Conservation (phyloP, 2,329 filamentous ascomycete species). For the Pseudogymnoascus sp. region DNA sequence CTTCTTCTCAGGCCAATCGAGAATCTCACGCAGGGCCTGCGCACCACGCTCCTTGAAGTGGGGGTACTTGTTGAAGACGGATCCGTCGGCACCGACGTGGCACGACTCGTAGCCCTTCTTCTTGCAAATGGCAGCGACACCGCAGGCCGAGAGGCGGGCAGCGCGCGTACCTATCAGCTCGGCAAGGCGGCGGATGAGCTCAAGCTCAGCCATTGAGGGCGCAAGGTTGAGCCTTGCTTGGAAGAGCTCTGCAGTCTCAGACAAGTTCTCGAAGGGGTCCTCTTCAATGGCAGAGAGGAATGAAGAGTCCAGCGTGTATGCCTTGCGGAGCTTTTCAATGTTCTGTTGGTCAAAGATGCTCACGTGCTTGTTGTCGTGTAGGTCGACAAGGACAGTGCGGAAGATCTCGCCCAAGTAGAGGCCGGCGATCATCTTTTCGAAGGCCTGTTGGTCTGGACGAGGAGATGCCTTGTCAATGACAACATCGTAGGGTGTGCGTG, state of each 20-base stretch:
- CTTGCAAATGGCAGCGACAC: conserved; percentile 90
- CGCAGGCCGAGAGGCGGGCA: conserved; percentile 85
- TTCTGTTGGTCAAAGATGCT: conserved; percentile 81
- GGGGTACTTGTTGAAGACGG: conserved; percentile 98
- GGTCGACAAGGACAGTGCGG: conserved; percentile 75
- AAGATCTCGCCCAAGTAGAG: conserved; percentile 93
- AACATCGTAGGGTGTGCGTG: conserved; percentile 75
- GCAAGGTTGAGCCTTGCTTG: conserved; percentile 63
- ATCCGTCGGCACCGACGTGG: conserved; percentile 94
- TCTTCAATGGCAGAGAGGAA: conserved; percentile 92
- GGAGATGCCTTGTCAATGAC: conserved; percentile 87
- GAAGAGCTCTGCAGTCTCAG: conserved; percentile 80
- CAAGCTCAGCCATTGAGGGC: conserved; percentile 69
- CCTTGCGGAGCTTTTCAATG: conserved; percentile 68
- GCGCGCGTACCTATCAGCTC: conserved; percentile 93
- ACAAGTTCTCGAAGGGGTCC: conserved; percentile 93
- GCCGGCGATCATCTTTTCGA: conserved; percentile 97
- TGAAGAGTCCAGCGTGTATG: conserved; percentile 85
- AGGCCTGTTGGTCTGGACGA: conserved; percentile 85
- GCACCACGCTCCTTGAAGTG: conserved; percentile 94
- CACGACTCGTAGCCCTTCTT: conserved; percentile 86
- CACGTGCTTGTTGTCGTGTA: conserved; percentile 68
- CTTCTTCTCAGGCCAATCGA: conserved; percentile 79
- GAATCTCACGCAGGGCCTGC: conserved; percentile 82
- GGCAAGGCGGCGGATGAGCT: conserved; percentile 78